Conservation (phyloP, 805 yeast species). For the Myxozyma mucilagina region DNA sequence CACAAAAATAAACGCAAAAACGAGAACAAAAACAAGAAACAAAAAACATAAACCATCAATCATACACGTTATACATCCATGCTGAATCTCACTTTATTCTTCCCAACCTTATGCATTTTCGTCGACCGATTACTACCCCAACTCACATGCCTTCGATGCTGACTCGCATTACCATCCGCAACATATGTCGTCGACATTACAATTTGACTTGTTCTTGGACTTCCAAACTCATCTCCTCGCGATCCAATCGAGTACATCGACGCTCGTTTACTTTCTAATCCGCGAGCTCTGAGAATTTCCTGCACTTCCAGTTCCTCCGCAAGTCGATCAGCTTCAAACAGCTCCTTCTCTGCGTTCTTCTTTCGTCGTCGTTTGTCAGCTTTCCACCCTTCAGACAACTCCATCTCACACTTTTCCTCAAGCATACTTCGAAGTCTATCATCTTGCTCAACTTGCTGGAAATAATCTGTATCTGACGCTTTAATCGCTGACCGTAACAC, state of each 20-base stretch:
- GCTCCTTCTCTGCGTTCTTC: slow-evolving; percentile 22
- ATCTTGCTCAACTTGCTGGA: slow-evolving; percentile 74
- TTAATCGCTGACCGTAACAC: slow-evolving; percentile 54
- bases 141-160: slow-evolving; percentile 3
- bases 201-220: not conserved
- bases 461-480: slow-evolving; percentile 77
- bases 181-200: not conserved
- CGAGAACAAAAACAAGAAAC: not conserved
- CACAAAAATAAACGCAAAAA: not conserved
- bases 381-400: slow-evolving; percentile 78
- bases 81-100: slow-evolving; percentile 6
- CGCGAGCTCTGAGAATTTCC: slow-evolving; percentile 7
- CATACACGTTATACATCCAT: not conserved
- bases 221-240: not conserved
- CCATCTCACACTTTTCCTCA: slow-evolving; percentile 70
- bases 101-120: not conserved
- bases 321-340: slow-evolving; percentile 1
- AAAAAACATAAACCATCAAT: not conserved
- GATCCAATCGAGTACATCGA: not conserved
- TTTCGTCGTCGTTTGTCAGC: slow-evolving; percentile 39
- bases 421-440: slow-evolving; percentile 62
- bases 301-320: slow-evolving; percentile 13
- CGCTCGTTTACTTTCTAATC: slow-evolving; percentile 1
- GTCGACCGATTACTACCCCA: not conserved
- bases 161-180: not conserved